phyloP scores from a whole-genome alignment of 176 grass and related monocot genomes.

The Oryza meyeriana region DNA sequence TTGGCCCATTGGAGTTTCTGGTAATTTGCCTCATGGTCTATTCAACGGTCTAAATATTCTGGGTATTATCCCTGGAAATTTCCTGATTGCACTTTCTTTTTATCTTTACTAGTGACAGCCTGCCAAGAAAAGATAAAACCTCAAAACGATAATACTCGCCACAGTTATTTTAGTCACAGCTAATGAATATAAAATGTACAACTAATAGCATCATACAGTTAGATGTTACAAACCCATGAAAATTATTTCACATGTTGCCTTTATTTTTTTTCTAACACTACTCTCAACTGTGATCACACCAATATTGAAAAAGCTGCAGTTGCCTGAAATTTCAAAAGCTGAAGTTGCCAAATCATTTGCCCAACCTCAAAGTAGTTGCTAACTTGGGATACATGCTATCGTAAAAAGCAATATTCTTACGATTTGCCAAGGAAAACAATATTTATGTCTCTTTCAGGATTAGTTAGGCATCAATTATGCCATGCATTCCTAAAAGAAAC shows the following conservation, averaged over 20 bases:
- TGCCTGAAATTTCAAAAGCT: not conserved
- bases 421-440: not conserved
- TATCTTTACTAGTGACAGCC: not conserved
- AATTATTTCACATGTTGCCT: not conserved
- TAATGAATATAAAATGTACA: not conserved
- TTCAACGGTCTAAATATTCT: not conserved
- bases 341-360: not conserved
- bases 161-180: not conserved
- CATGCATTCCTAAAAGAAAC: no score
- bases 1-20: slow-evolving; percentile 63
- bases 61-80: not conserved
- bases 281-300: not conserved
- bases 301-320: not conserved
- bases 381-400: not conserved
- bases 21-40: slow-evolving; percentile 34
- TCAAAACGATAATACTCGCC: not conserved
- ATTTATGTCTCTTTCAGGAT: not conserved
- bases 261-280: not conserved
- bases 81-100: not conserved
- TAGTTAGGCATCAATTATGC: not conserved
- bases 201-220: not conserved
- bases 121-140: not conserved
- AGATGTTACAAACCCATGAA: not conserved
- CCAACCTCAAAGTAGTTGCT: not conserved
- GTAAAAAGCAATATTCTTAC: not conserved